Evolutionary conservation across 2,329 filamentous ascomycete species (phyloP), one percentile per base, ranked within the genome.

Genomic region (Fusarium sp.): DNA sequence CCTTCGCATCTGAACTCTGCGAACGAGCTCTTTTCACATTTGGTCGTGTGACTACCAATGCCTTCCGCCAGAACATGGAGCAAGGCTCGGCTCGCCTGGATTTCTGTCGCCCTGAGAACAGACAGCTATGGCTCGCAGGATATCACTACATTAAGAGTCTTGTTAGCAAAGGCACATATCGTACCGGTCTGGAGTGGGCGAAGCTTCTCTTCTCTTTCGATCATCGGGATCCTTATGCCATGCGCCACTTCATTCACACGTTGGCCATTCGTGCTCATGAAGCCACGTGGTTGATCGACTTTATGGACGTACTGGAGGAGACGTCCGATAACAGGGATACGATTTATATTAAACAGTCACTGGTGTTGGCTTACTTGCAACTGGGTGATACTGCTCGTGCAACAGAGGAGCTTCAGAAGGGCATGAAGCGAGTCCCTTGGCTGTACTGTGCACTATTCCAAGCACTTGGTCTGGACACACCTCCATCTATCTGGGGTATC

Each of bases 11-110:
- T 5, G 94, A 98, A 73, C 86, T 98, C 3, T 88, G 96, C 54
- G 95, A 98, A 80, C 88, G 96, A 45, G 94, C 95, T 0, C 85
- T 99, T 7, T 98, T 97, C 80, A 92, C 92, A 0, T 95, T 98
- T 76, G 96, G 95, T n/a, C 88, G 95, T 37, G 92, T 94, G 5
- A 89, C 93, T 1, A 90, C 96, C 62, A 95, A 93, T 10, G 88
- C 91, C 0, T 99, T 98, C 77, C 85, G 90, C 9, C 87, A 88
- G 56, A 90, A 90, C 66, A 79, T 99, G 7, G 87, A 91, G 55
- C 86, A 90, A 74, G 96, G 96, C 33, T 89, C 89, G 70, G 94
- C 93, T 7, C 87, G 93, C 17, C 81, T 99, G 11, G 88, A 95
- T 74, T 98, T 97, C 75, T 80, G 85, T 20, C 85, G 93, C 37